Evolutionary conservation across 306 rosid species (phyloP), one percentile per base, ranked within the genome.

Genomic region (Geum urbanum): DNA sequence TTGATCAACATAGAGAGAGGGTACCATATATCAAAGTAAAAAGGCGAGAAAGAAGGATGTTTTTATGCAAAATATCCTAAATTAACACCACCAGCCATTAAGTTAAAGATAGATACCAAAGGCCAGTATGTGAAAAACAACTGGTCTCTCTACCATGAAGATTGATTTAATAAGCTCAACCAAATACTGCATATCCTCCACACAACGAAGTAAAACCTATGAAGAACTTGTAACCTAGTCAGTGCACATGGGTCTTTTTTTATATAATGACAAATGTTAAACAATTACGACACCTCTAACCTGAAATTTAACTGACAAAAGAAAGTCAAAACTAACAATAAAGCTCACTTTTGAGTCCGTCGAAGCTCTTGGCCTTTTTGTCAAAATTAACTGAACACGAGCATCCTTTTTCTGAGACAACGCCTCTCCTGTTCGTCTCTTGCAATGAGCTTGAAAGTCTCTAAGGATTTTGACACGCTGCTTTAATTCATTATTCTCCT

Each of bases 371-470:
- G 79, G 47, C 66, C 67, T 85, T 72, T 70, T 83, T 20, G 58
- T 80, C 22, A 96, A 88, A 60, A 94, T 90, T 84, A 90, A 84
- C 84, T 78, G 98, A 49, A 85, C 86, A 64, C 75, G 79, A 24
- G 87, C 80, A 84, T 90, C 97, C 74, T 83, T 90, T 78, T 80
- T 90, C 69, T 80, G 83, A 19, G 98, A 87, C 66, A 94, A 75
- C 20, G 92, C 89, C 15, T 51, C 77, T 76, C 91, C 87, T 7
- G 90, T 94, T 74, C 81, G 86, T 77, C 78, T 84, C 70, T 58
- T 81, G 78, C 97, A 94, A 65, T 86, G 77, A 81, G 54, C 74
- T 75, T 90, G 91, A 78, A 94, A 85, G 70, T 84, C 98, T 96
- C 84, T 90, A 46, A 94, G 87, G 83, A 87, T 62, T 85, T 90